Evolutionary conservation across 352 stramenopile species (phyloP).

Genomic region (Thalassiosira exigua): DNA sequence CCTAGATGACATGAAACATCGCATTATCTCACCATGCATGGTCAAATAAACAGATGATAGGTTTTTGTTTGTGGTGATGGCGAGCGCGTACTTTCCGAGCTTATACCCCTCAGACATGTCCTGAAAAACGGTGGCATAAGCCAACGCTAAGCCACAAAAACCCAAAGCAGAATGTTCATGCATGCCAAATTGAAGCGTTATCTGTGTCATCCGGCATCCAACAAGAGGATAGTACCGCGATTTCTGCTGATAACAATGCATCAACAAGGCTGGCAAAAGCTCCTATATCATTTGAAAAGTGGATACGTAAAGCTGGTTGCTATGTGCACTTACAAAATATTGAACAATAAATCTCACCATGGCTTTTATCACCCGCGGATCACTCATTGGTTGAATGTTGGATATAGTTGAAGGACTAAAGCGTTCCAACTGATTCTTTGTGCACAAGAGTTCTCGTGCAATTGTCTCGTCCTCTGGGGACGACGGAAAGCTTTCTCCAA

Average conservation of each 20-base stretch:
- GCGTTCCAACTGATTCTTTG: not conserved
- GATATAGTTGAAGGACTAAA: not conserved
- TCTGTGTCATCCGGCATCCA: not conserved
- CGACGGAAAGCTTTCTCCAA: conserved; percentile 11
- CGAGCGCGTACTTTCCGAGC: not conserved
- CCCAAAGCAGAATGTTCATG: conserved; percentile 6
- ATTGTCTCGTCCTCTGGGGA: not conserved
- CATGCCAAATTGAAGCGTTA: conserved; percentile 10
- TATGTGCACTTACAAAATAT: not conserved
- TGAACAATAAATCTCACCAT: not conserved
- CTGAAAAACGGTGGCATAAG: conserved; percentile 5
- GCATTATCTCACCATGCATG: not conserved
- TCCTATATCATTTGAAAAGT: too few relatives aligned
- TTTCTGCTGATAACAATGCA: conserved; percentile 9
- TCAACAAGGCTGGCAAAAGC: not conserved
- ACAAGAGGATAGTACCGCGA: not conserved
- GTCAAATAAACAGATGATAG: not conserved
- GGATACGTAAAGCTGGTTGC: too few relatives aligned
- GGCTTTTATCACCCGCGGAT: not conserved
- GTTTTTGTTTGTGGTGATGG: not conserved
- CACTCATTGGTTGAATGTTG: not conserved
- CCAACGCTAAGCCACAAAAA: conserved; percentile 2
- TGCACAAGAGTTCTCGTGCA: not conserved
- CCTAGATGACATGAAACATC: too few relatives aligned
- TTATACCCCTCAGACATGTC: not conserved